Evolutionary conservation across 768 basidiomycete species (phyloP), one percentile per base, ranked within the genome.

Genomic region (Trametes sanguinea): DNA sequence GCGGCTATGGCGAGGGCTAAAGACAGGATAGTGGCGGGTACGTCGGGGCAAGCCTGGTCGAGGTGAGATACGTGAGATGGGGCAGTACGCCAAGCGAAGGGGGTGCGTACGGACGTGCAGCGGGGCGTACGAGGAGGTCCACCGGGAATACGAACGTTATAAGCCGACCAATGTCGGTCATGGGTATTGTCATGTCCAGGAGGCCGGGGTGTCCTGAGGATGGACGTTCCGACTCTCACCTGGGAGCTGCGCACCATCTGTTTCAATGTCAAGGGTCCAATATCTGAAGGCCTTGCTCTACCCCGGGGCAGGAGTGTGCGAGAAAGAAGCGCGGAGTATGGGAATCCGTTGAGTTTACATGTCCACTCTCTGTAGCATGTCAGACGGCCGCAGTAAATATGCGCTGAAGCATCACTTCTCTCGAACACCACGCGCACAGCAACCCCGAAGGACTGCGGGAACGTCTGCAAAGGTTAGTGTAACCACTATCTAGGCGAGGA

Each of bases 131-230:
- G 50, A 10, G 17, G 32, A 10, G 29, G n/a, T 35, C n/a, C 13
- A 33, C 47, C 35, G 46, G 40, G 51, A 43, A 37, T 17, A 46
- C 37, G 47, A 32, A 43, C 33, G 39, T 37, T 58, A 54, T 63
- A 58, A 54, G 27, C 44, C 53, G 42, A 43, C 62, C 62, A 63
- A 47, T 63, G 51, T 59, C 57, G 50, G 35, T 10, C 51, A 51
- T 45, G 52, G 52, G 62, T 47, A 58, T 58, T 47, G 42, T 45
- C 45, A 63, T 48, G 45, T 39, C 55, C 6, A 57, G 8, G 27
- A 39, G 35, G 11, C 51, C 55, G 61, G 54, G n/a, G 17, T 33
- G 7, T 40, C 10, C 27, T 45, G 22, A 45, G 37, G 35, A 11
- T 11, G 11, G 39, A 17, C 22, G 32, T 39, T 30, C 5, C 51